Evolutionary conservation across 78 protist genomes (phyloP).

Genomic region (Speleostelium caveatum): DNA sequence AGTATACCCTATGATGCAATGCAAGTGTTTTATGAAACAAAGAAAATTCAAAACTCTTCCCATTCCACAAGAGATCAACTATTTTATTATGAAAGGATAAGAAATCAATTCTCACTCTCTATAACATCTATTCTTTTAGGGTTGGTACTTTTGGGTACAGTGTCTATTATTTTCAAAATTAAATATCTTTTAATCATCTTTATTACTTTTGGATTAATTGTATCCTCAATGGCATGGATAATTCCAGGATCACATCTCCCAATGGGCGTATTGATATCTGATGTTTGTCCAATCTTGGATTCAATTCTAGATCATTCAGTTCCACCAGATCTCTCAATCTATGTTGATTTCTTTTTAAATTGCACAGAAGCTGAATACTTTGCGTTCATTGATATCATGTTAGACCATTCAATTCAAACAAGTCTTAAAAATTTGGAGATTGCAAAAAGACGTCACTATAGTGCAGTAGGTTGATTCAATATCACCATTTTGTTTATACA

Average conservation of each 20-base stretch:
- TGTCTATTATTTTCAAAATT: neutral
- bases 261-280: constrained; percentile 30
- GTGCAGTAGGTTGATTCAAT: neutral
- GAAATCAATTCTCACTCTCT: constrained; percentile 12
- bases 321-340: constrained; percentile 20
- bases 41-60: neutral
- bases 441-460: constrained; percentile 24
- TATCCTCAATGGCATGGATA: neutral
- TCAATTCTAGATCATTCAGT: neutral
- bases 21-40: constrained; percentile 7
- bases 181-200: neutral
- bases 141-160: neutral
- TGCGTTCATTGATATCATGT: neutral
- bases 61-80: neutral
- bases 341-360: constrained; percentile 38
- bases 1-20: constrained; percentile 52
- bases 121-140: constrained; percentile 1
- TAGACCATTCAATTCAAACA: neutral
- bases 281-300: constrained; percentile 64
- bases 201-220: neutral
- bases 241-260: constrained; percentile 52
- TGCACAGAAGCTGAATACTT: constrained; percentile 18
- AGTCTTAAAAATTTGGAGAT: neutral
- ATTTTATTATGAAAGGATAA: constrained; percentile 33
- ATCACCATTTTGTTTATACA: too few species aligned